phyloP scores from a whole-genome alignment of 1,284 basidiomycete genomes.

The Fomes fomentarius region DNA sequence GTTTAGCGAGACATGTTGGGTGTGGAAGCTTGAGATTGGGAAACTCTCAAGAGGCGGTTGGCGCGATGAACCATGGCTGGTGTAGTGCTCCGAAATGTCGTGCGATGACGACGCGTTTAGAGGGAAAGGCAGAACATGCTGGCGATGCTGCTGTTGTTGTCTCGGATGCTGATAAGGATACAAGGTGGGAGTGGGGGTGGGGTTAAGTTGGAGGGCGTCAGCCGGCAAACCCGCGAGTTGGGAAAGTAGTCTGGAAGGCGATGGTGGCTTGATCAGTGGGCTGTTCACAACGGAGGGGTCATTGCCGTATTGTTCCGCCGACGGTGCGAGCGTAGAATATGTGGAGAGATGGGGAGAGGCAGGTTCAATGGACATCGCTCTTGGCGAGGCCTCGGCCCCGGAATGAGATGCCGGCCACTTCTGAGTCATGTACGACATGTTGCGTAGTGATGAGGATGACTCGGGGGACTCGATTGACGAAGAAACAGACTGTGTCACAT shows the following conservation, averaged over 20 bases:
- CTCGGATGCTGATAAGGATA: constrained; percentile 33
- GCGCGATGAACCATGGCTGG: constrained; percentile 37
- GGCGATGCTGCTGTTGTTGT: constrained; percentile 33
- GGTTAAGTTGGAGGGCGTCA: constrained; percentile 30
- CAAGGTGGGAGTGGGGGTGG: constrained; percentile 42
- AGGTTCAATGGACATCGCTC: constrained; percentile 18
- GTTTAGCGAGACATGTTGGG: constrained; percentile 52
- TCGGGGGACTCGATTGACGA: constrained; percentile 24
- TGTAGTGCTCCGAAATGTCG: constrained; percentile 34
- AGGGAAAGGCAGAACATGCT: constrained; percentile 39
- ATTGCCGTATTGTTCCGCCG: constrained; percentile 33
- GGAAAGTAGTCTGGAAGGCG: constrained; percentile 42
- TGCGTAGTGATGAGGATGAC: constrained; percentile 24
- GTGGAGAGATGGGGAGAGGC: constrained; percentile 24
- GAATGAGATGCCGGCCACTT: constrained; percentile 24
- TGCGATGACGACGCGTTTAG: constrained; percentile 39
- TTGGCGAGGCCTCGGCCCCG: constrained; percentile 24
- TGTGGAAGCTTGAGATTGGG: constrained; percentile 41
- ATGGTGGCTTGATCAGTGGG: constrained; percentile 44
- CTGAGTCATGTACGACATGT: constrained; percentile 26
- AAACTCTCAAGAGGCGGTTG: constrained; percentile 40
- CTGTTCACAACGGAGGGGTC: constrained; percentile 31
- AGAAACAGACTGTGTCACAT: constrained; percentile 22
- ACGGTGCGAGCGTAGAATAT: constrained; percentile 17
- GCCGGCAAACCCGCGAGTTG: constrained; percentile 46